Base-by-base conservation (phyloP, 1,284 basidiomycete species). In the Heterobasidion occidentale region DNA sequence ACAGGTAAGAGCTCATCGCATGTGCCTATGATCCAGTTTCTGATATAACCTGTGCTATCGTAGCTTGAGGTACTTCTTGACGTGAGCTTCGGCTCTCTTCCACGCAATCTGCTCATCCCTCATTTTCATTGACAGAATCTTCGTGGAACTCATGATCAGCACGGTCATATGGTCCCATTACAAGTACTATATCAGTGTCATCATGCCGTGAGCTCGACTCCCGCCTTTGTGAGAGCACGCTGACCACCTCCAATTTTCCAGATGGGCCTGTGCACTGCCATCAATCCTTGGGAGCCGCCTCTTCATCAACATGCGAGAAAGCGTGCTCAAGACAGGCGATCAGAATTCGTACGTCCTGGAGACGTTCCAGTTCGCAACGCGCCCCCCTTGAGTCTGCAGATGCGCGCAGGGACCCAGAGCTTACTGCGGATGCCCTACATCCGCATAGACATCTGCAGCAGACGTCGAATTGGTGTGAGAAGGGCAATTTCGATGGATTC, bases 121-220 rank as follows among this genome's bases (percentile, higher is more conserved):
- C 38, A 42, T 42, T 42, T 7, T 42, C 12, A 42, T 42, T 12
- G n/a, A 42, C 51, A 68, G 67, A 9, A 59, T 68, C 11, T 66
- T 64, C 48, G 54, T 56, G 5, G 61, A 64, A 47, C 59, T 69
- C 1, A 20, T 62, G 9, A 54, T 61, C 11, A 63, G 60, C 36
- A 65, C 65, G 3, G 36, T 65, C 20, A 61, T 68, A 8, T 68
- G 67, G 67, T 60, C 63, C 9, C 56, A 44, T 11, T 58, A 54
- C 9, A 63, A 64, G 7, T 27, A 56, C 9, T 67, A n/a, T n/a
- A 64, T 69, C 56, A 64, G 64, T 48, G 53, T 65, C 35, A 54
- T 68, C 53, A 65, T 64, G 56, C 67, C 67, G 67, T 68, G 46
- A 17, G 67, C 60, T n/a, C 14, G n/a, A 27, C 7, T 33, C 17